A percentile compares a stretch with the other conserved stretches of the same genome.
Conservation (phyloP, 2,329 filamentous ascomycete genomes). For the Diaporthe citriasiana region DNA sequence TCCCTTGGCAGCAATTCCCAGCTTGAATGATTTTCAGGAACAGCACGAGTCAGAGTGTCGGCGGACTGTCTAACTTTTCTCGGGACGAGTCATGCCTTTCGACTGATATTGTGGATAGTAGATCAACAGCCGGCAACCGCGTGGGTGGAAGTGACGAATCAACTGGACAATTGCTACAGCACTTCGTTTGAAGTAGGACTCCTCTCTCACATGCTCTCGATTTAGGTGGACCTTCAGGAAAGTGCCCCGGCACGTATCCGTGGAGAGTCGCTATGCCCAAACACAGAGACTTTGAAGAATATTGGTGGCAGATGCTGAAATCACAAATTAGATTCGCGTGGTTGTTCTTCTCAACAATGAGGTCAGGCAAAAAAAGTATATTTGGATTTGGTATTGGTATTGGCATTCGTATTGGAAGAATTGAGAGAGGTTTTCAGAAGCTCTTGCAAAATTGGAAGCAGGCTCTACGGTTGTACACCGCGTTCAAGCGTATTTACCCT, state of each 20-base stretch:
- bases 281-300: background rate
- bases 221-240: background rate
- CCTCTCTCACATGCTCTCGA: background rate
- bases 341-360: background rate
- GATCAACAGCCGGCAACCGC: background rate
- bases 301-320: background rate
- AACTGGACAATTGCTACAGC: background rate
- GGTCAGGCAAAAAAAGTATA: background rate
- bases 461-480: background rate
- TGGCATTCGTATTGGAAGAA: background rate
- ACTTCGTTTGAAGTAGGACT: background rate
- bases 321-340: background rate
- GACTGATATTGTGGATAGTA: conserved; percentile 14
- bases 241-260: background rate
- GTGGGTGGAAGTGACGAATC: conserved; percentile 1
- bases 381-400: no score
- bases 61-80: conserved; percentile 13
- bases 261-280: background rate
- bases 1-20: conserved; percentile 3
- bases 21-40: background rate
- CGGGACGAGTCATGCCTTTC: conserved; percentile 10
- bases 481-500: background rate
- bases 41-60: conserved; percentile 25
- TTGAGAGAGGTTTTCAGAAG: background rate
- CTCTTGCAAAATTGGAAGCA: background rate